phyloP scores from a whole-genome alignment of 805 yeast genomes.

The Saccharomycopsis olivae region DNA sequence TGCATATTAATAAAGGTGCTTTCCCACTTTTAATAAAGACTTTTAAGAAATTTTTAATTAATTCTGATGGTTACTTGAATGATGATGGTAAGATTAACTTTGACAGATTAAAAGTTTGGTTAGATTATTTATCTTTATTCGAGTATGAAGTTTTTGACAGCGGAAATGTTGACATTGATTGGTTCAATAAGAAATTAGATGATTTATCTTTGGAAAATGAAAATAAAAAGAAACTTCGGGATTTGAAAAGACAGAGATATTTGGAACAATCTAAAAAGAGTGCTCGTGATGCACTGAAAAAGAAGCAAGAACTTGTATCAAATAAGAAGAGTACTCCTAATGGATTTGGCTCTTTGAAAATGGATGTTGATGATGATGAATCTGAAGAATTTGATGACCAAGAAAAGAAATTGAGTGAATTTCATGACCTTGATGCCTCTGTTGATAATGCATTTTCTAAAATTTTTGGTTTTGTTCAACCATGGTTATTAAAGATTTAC shows the following conservation, averaged over 20 bases:
- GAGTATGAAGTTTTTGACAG: conserved; percentile 82
- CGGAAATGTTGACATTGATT: conserved; percentile 72
- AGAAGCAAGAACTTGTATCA: conserved; percentile 23
- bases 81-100: conserved; percentile 76
- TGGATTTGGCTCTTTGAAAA: conserved; percentile 18
- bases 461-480: conserved; percentile 26
- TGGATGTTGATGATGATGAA: conserved; percentile 7
- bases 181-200: conserved; percentile 83
- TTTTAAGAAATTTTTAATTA: conserved; percentile 68
- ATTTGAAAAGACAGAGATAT: conserved; percentile 67
- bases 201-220: conserved; percentile 67
- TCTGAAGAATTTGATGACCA: neutral
- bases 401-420: conserved; percentile 6
- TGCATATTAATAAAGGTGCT: conserved; percentile 91
- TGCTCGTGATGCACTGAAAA: conserved; percentile 23
- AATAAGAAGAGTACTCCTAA: conserved; percentile 24
- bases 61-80: conserved; percentile 74
- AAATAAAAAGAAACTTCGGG: conserved; percentile 51
- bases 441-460: conserved; percentile 8
- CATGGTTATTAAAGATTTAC: conserved; percentile 33
- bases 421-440: conserved; percentile 5
- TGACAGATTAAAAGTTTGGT: conserved; percentile 61
- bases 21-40: conserved; percentile 86
- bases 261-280: conserved; percentile 26
- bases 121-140: conserved; percentile 63